phyloP scores from a whole-genome alignment of 2,329 filamentous ascomycete genomes.

The Penicillium sp. region DNA sequence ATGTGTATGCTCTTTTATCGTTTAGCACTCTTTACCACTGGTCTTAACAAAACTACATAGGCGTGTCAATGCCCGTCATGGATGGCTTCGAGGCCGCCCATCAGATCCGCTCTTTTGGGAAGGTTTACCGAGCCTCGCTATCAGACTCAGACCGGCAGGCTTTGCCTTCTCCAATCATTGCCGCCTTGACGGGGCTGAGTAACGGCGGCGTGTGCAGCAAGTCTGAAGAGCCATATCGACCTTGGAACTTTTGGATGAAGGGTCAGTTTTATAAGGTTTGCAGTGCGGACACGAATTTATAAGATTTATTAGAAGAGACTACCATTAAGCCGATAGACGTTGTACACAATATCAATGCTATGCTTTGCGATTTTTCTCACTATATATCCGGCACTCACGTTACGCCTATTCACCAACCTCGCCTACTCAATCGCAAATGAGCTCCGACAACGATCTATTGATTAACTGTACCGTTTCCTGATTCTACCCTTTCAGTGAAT shows the following conservation, averaged over 20 bases:
- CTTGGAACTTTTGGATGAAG: not conserved
- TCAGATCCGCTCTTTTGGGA: slow-evolving; percentile 32
- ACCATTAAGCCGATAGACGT: no score
- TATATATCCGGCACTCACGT: no score
- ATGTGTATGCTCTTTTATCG: slow-evolving; percentile 5
- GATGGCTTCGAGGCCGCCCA: slow-evolving; percentile 41
- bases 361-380: not conserved
- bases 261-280: not conserved
- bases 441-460: no score
- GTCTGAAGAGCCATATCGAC: not conserved
- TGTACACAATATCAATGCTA: not conserved
- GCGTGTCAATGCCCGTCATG: slow-evolving; percentile 39
- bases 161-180: slow-evolving; percentile 3
- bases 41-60: slow-evolving; percentile 15
- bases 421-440: no score
- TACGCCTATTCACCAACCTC: no score
- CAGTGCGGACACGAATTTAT: not conserved
- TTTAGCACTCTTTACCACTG: not conserved
- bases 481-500: no score
- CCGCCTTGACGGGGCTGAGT: slow-evolving; percentile 29
- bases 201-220: not conserved
- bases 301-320: not conserved
- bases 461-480: no score
- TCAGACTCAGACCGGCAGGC: slow-evolving; percentile 9
- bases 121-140: slow-evolving; percentile 5